Percentiles rank a stretch among this genome's conserved stretches.
Conservation (phyloP, 371 early-diverging fungal genomes). For the Lichtheimia ramosa region DNA sequence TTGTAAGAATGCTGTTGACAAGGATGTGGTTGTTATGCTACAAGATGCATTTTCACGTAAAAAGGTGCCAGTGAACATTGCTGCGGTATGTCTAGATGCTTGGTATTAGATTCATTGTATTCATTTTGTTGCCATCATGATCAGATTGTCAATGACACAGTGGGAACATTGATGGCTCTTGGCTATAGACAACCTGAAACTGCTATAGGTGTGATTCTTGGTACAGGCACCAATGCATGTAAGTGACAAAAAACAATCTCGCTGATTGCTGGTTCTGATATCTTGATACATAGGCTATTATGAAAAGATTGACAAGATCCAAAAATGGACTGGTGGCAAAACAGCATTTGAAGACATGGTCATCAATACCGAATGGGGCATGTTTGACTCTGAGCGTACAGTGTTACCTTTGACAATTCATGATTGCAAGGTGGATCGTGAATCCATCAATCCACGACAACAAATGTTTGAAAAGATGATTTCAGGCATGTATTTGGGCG, state of each 20-base stretch:
- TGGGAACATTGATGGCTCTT: slow-evolving; percentile 89
- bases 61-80: slow-evolving; percentile 71
- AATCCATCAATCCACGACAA: slow-evolving; percentile 73
- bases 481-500: slow-evolving; percentile 93
- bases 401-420: slow-evolving; percentile 82
- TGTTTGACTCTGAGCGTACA: slow-evolving; percentile 69
- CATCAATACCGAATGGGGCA: slow-evolving; percentile 92
- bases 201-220: slow-evolving; percentile 89
- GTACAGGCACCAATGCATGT: slow-evolving; percentile 94
- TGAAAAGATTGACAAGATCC: slow-evolving; percentile 64
- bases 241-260: too few species aligned
- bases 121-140: neutral
- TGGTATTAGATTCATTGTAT: too few species aligned
- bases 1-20: slow-evolving; percentile 74
- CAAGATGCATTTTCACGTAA: slow-evolving; percentile 83
- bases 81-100: slow-evolving; percentile 53
- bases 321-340: slow-evolving; percentile 22
- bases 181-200: slow-evolving; percentile 83
- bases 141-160: slow-evolving; percentile 93
- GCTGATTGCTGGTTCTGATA: too few species aligned
- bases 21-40: slow-evolving; percentile 76
- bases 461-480: slow-evolving; percentile 87
- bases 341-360: slow-evolving; percentile 75
- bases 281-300: slow-evolving; percentile 57
- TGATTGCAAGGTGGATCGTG: slow-evolving; percentile 82